Percentiles rank a stretch among this genome's conserved stretches.
phyloP scores from a whole-genome alignment of 1,284 basidiomycete species.

The Athelia sp. region DNA sequence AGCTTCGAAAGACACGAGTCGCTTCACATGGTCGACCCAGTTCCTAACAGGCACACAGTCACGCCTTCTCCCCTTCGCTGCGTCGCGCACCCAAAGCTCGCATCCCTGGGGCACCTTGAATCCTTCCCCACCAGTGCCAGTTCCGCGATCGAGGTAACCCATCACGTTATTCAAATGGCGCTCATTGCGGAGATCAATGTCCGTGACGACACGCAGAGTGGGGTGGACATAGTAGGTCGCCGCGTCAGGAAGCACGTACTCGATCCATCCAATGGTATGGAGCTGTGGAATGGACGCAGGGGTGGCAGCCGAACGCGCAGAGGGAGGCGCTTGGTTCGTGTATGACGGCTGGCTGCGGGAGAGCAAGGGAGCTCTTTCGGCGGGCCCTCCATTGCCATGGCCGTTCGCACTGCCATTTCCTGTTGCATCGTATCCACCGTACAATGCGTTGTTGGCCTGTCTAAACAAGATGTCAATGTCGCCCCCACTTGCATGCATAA shows the following conservation, averaged over 20 bases:
- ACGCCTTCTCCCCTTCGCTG: slow-evolving; percentile 22
- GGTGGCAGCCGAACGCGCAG: slow-evolving; percentile 3
- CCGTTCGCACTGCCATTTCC: no score
- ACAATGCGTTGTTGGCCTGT: no score
- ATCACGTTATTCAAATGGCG: slow-evolving; percentile 45
- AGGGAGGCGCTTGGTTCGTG: slow-evolving; percentile 11
- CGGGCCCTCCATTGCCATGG: no score
- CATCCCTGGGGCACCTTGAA: slow-evolving; percentile 32
- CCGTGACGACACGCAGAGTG: slow-evolving; percentile 52
- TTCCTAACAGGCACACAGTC: slow-evolving; percentile 36
- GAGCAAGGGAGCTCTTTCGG: slow-evolving; percentile 2
- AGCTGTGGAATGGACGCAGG: slow-evolving; percentile 16
- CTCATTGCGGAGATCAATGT: slow-evolving; percentile 53
- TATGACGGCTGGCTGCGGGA: slow-evolving; percentile 11
- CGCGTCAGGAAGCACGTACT: slow-evolving; percentile 64
- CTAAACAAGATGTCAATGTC: no score
- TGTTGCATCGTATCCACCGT: no score
- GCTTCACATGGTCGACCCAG: slow-evolving; percentile 63
- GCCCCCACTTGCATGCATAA: no score
- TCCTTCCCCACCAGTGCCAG: slow-evolving; percentile 10
- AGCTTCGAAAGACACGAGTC: slow-evolving; percentile 45
- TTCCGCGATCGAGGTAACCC: slow-evolving; percentile 37
- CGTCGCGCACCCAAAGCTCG: slow-evolving; percentile 51
- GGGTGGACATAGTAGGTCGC: slow-evolving; percentile 62
- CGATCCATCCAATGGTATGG: slow-evolving; percentile 51